Percentiles rank a stretch among this genome's conserved stretches.
Conservation (phyloP, 176 grass and related monocot species). For the Paspalum vaginatum region DNA sequence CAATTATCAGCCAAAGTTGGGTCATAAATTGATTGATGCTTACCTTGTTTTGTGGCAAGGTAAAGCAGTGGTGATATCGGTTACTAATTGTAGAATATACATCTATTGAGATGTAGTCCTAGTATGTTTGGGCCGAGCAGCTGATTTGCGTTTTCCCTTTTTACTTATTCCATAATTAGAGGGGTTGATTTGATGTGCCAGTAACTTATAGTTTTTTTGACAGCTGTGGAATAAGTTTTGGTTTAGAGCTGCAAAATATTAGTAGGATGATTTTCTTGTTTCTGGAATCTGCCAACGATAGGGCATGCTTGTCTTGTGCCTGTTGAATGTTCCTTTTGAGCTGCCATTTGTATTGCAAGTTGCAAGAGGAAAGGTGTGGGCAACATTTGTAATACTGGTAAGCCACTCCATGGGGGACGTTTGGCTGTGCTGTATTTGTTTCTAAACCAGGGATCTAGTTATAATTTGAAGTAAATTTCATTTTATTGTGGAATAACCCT, state of each 20-base stretch:
- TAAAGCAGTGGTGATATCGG: slow-evolving; percentile 47
- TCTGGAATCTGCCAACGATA: not conserved
- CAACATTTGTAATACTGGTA: not conserved
- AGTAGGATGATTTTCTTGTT: not conserved
- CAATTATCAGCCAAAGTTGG: slow-evolving; percentile 38
- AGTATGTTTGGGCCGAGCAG: slow-evolving; percentile 40
- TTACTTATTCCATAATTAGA: slow-evolving; percentile 1
- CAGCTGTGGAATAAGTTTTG: slow-evolving; percentile 12
- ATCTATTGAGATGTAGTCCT: slow-evolving; percentile 47
- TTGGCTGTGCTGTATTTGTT: not conserved
- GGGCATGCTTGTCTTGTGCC: not conserved
- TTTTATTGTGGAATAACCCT: not conserved
- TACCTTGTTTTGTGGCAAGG: slow-evolving; percentile 63
- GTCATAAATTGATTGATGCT: slow-evolving; percentile 58
- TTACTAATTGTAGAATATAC: slow-evolving; percentile 71
- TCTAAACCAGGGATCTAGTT: not conserved
- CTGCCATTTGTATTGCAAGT: not conserved
- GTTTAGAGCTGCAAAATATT: slow-evolving; percentile 8
- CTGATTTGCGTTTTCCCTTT: not conserved
- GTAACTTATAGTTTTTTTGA: slow-evolving; percentile 19
- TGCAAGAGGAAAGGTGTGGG: not conserved
- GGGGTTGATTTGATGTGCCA: slow-evolving; percentile 13
- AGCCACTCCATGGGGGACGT: too few relatives aligned
- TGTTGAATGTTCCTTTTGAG: not conserved
- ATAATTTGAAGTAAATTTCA: not conserved